Percentiles rank a stretch among this genome's conserved stretches.
Evolutionary conservation across 164 flowering plant genomes (phyloP).

Genomic region (Vitis vinifera): DNA sequence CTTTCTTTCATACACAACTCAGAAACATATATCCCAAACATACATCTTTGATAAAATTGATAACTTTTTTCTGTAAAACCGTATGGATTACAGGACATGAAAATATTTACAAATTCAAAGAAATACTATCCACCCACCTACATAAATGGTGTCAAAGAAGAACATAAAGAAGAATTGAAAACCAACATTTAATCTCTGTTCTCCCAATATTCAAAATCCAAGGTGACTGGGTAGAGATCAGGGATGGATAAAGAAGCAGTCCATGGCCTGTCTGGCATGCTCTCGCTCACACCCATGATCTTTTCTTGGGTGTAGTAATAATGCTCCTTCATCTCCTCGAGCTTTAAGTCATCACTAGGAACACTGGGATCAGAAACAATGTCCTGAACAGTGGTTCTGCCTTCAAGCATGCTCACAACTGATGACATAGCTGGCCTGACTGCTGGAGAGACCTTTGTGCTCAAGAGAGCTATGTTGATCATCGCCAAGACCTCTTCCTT

Average conservation of each 20-base stretch:
- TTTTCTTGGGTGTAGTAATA: neutral
- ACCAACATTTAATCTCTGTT: constrained; percentile 8
- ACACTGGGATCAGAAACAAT: constrained; percentile 10
- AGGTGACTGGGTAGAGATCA: constrained; percentile 43
- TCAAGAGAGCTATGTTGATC: constrained; percentile 43
- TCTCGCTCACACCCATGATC: neutral
- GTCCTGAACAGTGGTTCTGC: constrained; percentile 22
- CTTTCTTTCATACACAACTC: too few species aligned
- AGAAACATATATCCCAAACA: too few species aligned
- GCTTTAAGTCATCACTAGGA: constrained; percentile 11
- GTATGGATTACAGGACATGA: too few species aligned
- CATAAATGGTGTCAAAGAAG: too few species aligned
- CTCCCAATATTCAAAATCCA: constrained; percentile 28
- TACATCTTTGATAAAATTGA: too few species aligned
- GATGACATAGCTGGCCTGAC: constrained; percentile 56
- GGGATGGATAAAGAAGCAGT: constrained; percentile 28
- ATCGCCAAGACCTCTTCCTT: constrained; percentile 32
- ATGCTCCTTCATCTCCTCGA: constrained; percentile 9
- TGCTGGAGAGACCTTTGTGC: constrained; percentile 37
- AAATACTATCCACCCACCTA: too few species aligned
- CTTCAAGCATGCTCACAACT: constrained; percentile 66
- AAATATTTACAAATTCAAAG: too few species aligned
- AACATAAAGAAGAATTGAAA: neutral
- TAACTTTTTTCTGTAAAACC: too few species aligned
- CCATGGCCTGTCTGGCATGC: constrained; percentile 23